phyloP scores from a whole-genome alignment of 75 land plant genomes.

The Cupressus sempervirens region DNA sequence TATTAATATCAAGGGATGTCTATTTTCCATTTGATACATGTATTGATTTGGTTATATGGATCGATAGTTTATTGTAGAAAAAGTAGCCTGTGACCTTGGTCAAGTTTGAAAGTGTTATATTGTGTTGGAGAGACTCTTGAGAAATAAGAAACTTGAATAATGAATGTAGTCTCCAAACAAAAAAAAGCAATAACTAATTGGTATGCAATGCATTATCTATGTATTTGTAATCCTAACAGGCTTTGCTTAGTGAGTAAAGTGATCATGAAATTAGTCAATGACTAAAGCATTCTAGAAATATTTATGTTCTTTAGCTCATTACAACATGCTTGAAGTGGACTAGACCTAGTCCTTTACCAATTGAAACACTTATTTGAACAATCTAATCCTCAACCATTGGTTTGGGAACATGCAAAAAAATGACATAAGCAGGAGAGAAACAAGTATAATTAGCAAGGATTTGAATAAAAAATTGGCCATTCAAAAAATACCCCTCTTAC shows the following conservation, averaged over 20 bases:
- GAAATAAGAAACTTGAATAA: constrained; percentile 74
- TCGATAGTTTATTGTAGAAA: constrained; percentile 79
- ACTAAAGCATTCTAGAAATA: not conserved
- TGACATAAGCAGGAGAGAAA: no score
- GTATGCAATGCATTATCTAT: not conserved
- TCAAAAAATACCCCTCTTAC: no score
- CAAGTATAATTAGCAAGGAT: not conserved
- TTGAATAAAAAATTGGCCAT: no score
- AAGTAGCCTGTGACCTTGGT: constrained; percentile 77
- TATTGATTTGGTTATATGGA: constrained; percentile 3
- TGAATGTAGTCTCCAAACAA: constrained; percentile 71
- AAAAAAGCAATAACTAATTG: constrained; percentile 82
- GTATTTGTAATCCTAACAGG: not conserved
- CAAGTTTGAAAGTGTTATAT: constrained; percentile 79
- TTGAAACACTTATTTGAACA: not conserved
- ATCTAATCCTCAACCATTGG: not conserved
- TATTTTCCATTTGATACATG: not conserved
- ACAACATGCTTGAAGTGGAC: not conserved
- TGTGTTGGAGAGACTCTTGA: constrained; percentile 89
- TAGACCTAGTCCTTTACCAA: not conserved
- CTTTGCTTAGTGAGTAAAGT: not conserved
- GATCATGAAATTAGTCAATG: no score
- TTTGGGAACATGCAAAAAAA: not conserved
- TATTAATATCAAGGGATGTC: not conserved
- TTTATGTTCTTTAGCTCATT: not conserved